phyloP scores from a whole-genome alignment of 768 basidiomycete species.

The Tulasnella sp. region DNA sequence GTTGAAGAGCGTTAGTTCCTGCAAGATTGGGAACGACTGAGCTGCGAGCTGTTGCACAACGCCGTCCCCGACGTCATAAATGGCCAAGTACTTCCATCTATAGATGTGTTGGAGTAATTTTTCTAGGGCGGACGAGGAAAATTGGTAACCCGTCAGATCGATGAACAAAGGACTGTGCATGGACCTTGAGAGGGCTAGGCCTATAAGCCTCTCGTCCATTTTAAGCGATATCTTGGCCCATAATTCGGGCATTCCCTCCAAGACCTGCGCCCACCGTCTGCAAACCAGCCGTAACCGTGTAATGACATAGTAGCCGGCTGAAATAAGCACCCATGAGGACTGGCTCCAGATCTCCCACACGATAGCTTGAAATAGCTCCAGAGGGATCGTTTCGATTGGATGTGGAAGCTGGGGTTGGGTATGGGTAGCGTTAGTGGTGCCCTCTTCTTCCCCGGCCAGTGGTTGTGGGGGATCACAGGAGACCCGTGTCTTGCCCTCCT shows the following conservation, averaged over 20 bases:
- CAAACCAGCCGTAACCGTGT: neutral
- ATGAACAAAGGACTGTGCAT: neutral
- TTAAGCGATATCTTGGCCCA: neutral
- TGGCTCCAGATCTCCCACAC: neutral
- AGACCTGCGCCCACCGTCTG: neutral
- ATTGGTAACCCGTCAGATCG: neutral
- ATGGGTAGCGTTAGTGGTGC: neutral
- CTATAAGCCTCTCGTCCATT: neutral
- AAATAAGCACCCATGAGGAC: neutral
- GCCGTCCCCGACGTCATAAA: neutral
- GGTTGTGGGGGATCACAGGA: neutral
- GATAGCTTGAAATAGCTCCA: neutral
- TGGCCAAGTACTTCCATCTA: neutral
- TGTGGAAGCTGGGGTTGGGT: neutral
- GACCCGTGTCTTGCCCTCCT: neutral
- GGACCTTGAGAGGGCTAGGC: neutral
- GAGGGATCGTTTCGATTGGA: neutral
- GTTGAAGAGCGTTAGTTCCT: neutral
- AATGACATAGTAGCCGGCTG: neutral
- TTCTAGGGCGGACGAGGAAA: neutral
- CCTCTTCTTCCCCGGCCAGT: neutral
- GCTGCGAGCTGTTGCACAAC: neutral
- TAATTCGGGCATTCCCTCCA: neutral
- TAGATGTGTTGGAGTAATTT: neutral
- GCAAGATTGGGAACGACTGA: neutral